These are phyloP conservation scores for Aspergillus nidulans DNA, from an alignment of 495 filamentous ascomycete genomes.

Conservation along the genomic window DNA sequence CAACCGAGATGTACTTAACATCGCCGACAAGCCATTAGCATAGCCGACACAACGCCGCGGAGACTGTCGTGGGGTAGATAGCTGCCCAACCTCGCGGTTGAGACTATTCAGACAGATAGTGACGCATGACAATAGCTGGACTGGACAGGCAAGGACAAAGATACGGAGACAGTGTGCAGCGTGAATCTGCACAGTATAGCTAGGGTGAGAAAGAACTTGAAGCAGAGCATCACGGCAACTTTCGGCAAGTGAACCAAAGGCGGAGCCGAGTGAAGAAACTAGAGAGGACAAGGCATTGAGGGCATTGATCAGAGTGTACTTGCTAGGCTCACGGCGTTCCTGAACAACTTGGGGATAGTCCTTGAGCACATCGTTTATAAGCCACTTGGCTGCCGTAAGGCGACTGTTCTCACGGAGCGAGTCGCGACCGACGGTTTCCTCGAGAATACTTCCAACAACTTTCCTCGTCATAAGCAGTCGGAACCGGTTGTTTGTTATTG, in stretches of 20 bases:
- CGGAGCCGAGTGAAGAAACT: slow-evolving; percentile 75
- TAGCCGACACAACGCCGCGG: slow-evolving; percentile 84
- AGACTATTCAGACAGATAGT: slow-evolving; percentile 97
- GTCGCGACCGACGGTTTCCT: slow-evolving; percentile 74
- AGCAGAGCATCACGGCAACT: slow-evolving; percentile 79
- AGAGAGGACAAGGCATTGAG: slow-evolving; percentile 77
- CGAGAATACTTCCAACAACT: slow-evolving; percentile 77
- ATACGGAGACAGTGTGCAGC: slow-evolving; percentile 77
- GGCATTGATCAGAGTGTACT: slow-evolving; percentile 74
- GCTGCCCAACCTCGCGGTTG: slow-evolving; percentile 74
- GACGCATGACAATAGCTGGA: slow-evolving; percentile 85
- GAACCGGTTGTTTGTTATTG: slow-evolving; percentile 80
- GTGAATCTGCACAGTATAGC: slow-evolving; percentile 91
- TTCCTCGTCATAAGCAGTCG: slow-evolving; percentile 79
- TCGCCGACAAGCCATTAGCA: slow-evolving; percentile 87
- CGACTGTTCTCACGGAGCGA: slow-evolving; percentile 88
- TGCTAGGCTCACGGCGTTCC: slow-evolving; percentile 84
- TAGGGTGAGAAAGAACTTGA: slow-evolving; percentile 90
- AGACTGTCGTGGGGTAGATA: slow-evolving; percentile 71
- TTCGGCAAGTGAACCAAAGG: slow-evolving; percentile 71
- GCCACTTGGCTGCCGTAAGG: slow-evolving; percentile 68
- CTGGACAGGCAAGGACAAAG: slow-evolving; percentile 85
- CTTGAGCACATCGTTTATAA: slow-evolving; percentile 86
- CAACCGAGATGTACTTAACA: slow-evolving; percentile 80
- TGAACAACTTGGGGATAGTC: slow-evolving; percentile 93